Evolutionary conservation across 2,329 filamentous ascomycete genomes (phyloP), one percentile per base, ranked within the genome.

Genomic region (Fusarium compactum): DNA sequence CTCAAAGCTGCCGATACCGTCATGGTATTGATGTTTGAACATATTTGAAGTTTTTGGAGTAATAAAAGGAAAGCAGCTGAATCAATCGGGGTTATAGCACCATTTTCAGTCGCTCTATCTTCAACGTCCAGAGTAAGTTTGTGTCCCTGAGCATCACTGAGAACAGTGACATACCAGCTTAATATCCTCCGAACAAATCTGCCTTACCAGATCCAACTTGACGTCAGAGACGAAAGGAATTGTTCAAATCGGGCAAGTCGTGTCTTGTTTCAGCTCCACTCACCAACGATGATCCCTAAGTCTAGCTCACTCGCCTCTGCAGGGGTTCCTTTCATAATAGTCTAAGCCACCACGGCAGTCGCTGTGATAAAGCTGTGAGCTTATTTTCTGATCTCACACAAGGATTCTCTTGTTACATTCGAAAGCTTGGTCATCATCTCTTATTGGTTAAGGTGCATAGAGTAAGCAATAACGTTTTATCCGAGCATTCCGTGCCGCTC

Each of bases 191-290:
- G 15, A 27, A 6, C 11, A 15, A 2, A 18, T 52, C n/a, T 46
- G 27, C 32, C 45, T 47, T 29, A 20, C 6, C 14, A 25, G 18
- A 22, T 18, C 6, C 22, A 8, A n/a, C 18, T 24, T 66, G 50
- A 69, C 54, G 41, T 65, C 65, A 69, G 12, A 24, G 15, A 16
- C 10, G 16, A 34, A 20, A 14, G 10, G 24, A 16, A 16, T 29
- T 24, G 15, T 4, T 30, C 24, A 15, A 41, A 66, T 54, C 11
- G 43, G 47, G 56, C 27, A 65, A 60, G 40, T 60, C 62, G 61
- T 65, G 64, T 67, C 11, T 44, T 7, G 7, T 43, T 55, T 24
- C 25, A 40, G 24, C 40, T 66, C 63, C 63, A 66, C 62, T 52
- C 18, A n/a, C 20, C 14, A 18, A 38, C 14, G 41, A 40, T 44